Percentiles rank a stretch among this genome's conserved stretches.
These are phyloP conservation scores for Beauveria varroae DNA, from an alignment of 2,329 filamentous ascomycete species.

Conservation along the genomic window DNA sequence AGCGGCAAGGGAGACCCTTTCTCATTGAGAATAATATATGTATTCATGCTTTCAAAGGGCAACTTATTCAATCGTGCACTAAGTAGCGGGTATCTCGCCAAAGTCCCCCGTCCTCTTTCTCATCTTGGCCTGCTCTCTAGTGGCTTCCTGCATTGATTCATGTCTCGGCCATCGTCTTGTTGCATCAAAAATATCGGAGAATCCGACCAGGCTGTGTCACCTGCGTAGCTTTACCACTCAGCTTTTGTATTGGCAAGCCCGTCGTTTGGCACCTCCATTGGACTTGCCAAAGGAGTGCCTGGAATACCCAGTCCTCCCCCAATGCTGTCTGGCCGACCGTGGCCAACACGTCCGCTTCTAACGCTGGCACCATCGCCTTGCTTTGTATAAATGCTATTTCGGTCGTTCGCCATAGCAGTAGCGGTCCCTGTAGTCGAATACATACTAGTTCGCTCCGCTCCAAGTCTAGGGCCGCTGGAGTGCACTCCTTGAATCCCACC, in stretches of 20 bases:
- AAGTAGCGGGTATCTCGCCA: conserved; percentile 6
- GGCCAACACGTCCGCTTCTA: conserved; percentile 68
- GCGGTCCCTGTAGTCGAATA: conserved; percentile 69
- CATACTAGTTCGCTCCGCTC: conserved; percentile 65
- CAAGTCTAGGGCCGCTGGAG: conserved; percentile 35
- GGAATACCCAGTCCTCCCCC: conserved; percentile 63
- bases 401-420: conserved; percentile 61
- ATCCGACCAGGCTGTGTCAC: background rate
- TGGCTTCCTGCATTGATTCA: background rate
- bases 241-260: conserved; percentile 13
- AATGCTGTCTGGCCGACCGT: conserved; percentile 75
- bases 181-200: background rate
- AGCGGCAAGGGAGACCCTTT: background rate
- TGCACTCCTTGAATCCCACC: conserved; percentile 45
- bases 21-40: background rate
- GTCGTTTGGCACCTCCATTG: conserved; percentile 36
- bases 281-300: conserved; percentile 56
- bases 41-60: background rate
- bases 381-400: conserved; percentile 73
- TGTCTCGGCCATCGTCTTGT: background rate
- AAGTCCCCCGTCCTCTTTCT: background rate
- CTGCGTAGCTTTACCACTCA: background rate
- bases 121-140: background rate
- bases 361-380: conserved; percentile 68
- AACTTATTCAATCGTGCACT: background rate